phyloP scores from a whole-genome alignment of 306 rosid genomes.

The Lathyrus tuberosus region DNA sequence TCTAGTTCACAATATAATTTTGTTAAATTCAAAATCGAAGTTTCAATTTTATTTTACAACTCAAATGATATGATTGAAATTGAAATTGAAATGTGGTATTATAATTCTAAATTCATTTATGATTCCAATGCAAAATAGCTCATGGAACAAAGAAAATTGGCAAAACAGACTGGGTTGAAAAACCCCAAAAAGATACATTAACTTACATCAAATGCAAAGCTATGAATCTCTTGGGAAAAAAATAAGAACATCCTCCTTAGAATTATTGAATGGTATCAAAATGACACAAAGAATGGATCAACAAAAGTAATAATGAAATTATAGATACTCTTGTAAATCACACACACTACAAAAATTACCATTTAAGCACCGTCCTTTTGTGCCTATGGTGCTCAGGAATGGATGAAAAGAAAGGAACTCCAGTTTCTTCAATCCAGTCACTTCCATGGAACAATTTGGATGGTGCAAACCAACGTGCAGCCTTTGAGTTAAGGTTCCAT shows the following conservation, averaged over 20 bases:
- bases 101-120: not conserved
- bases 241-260: not conserved
- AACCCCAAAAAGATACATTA: slow-evolving; percentile 14
- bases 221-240: not conserved
- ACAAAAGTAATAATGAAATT: not conserved
- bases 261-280: slow-evolving; percentile 8
- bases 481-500: slow-evolving; percentile 6
- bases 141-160: no score
- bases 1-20: no score
- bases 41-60: not conserved
- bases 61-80: not conserved
- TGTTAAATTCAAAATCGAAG: no score
- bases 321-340: not conserved
- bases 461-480: slow-evolving; percentile 15
- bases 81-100: not conserved
- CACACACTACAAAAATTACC: not conserved
- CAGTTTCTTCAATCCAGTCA: slow-evolving; percentile 9
- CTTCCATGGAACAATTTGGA: slow-evolving; percentile 27
- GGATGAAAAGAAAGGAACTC: not conserved
- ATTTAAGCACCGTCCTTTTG: not conserved
- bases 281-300: not conserved
- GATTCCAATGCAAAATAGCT: not conserved
- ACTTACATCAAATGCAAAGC: not conserved
- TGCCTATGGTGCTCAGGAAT: not conserved
- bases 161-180: no score